Percentiles rank a stretch among this genome's conserved stretches.
Conservation (phyloP, 257 asterid genomes). For the Ballota nigra region DNA sequence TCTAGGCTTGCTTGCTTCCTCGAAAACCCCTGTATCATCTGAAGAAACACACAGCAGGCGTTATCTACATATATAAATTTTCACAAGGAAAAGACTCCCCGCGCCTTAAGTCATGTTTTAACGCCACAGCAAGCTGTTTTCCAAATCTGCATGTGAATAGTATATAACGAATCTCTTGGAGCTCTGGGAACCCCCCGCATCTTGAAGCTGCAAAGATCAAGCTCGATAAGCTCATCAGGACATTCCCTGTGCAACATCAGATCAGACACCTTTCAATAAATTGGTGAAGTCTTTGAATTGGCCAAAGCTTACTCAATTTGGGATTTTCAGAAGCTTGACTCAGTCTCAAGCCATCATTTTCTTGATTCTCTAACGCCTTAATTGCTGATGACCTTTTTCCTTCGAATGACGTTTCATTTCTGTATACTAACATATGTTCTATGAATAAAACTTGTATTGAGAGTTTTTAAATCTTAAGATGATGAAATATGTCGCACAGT, state of each 20-base stretch:
- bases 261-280: neutral
- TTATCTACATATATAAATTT: neutral
- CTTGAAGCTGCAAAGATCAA: constrained; percentile 52
- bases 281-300: too few relatives aligned
- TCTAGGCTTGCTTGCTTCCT: constrained; percentile 32
- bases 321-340: too few relatives aligned
- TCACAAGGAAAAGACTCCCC: too few relatives aligned
- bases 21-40: constrained; percentile 38
- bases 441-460: too few relatives aligned
- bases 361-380: too few relatives aligned
- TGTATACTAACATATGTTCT: too few relatives aligned
- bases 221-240: constrained; percentile 39
- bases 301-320: too few relatives aligned
- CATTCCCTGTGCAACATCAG: constrained; percentile 26
- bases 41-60: neutral
- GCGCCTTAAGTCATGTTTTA: constrained; percentile 28
- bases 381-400: too few relatives aligned
- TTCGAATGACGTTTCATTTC: too few relatives aligned
- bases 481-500: too few relatives aligned
- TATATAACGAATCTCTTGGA: constrained; percentile 38
- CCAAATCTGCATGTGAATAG: constrained; percentile 25
- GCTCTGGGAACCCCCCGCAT: constrained; percentile 49
- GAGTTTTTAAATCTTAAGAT: too few relatives aligned
- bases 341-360: too few relatives aligned
- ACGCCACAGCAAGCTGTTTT: constrained; percentile 37